A percentile compares a stretch with the other conserved stretches of the same genome.
Conservation (phyloP, 208 protist genomes). For the Trichomonas vaginalis region DNA sequence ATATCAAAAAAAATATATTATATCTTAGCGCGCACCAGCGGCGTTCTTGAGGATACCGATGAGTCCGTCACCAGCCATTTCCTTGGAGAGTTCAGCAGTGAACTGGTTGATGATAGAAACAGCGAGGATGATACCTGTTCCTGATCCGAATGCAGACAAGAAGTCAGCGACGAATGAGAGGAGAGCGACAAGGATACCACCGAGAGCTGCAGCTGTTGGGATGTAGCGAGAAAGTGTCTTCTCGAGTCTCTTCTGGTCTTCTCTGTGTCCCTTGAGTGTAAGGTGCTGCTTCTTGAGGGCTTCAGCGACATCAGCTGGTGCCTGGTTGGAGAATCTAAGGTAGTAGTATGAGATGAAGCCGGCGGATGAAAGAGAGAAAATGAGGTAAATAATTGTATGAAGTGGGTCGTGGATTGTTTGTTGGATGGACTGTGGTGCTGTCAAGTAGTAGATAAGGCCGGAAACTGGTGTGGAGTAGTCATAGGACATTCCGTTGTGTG, state of each 20-base stretch:
- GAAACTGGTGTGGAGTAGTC: not conserved
- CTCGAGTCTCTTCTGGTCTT: not conserved
- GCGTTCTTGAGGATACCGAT: not conserved
- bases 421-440: not conserved
- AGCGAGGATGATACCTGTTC: constrained; percentile 96
- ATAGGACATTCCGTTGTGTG: not conserved
- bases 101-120: constrained; percentile 99
- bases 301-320: not conserved
- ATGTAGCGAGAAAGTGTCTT: constrained; percentile 51
- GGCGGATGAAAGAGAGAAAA: not conserved
- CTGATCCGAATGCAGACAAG: constrained; percentile 78
- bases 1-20: too few relatives aligned
- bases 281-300: not conserved
- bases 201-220: constrained; percentile 93
- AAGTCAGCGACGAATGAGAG: constrained; percentile 95
- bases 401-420: not conserved
- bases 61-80: constrained; percentile 38
- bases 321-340: not conserved
- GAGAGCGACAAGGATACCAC: constrained; percentile 96
- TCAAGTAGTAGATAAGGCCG: not conserved
- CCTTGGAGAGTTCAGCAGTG: constrained; percentile 93
- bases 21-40: not conserved
- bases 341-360: not conserved
- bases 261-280: constrained; percentile 7
- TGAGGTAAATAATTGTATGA: not conserved